Evolutionary conservation across 345 rosid species (phyloP), one percentile per base, ranked within the genome.

Genomic region (Theobroma cacao): DNA sequence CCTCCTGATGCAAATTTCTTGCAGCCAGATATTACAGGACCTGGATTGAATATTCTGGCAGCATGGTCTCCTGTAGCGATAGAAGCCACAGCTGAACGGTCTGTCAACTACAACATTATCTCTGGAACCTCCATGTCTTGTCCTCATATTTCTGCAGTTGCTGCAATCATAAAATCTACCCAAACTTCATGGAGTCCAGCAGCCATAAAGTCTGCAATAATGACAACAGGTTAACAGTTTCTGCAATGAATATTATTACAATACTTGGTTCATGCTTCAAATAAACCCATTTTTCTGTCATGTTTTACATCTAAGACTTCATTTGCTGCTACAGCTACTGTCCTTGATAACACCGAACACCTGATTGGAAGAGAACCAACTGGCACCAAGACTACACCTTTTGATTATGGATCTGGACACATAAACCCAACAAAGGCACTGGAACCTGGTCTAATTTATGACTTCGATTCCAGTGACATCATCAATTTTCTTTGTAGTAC

Each of bases 351-450:
- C 80, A 77, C 82, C 40, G 15, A 47, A 47, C 59, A 76, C 62
- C 41, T 43, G 48, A 84, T 87, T 11, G 52, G 66, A 62, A 82
- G 87, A 81, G 72, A 84, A 47, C 89, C 93, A 50, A 77, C 83
- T 40, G 85, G 84, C 71, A 77, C 74, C 4, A 48, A 76, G 74
- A 67, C 85, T 26, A 84, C 84, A 8, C 89, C 91, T 76, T 87
- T 90, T 59, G 88, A 88, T 87, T 82, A 86, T 3, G 90, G 93
- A 80, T 88, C 93, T 0, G 84, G 93, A 69, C 90, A 88, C 36
- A 72, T 84, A 75, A 88, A 90, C 70, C 89, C 84, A 11, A 24
- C 24, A 9, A 87, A 84, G 1, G 87, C 86, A 12, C 65, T 88
- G 52, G 78, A 87, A 69, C 84, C 87, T 3, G 91, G 91, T 68